Evolutionary conservation across 768 basidiomycete genomes (phyloP).

Genomic region (Exidia glandulosa): DNA sequence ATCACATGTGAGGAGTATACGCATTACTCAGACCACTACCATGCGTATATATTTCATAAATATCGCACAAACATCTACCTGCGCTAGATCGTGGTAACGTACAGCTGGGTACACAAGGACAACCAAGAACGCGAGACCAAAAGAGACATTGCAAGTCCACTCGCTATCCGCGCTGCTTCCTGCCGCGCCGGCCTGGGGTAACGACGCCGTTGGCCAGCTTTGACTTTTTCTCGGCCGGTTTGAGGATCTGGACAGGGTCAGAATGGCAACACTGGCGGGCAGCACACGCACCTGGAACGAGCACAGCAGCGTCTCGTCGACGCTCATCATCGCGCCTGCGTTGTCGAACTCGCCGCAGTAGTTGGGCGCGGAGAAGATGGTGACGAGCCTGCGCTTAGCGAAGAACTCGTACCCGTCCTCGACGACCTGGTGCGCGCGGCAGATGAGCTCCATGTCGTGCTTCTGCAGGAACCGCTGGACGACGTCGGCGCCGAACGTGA

Average conservation of each 20-base stretch:
- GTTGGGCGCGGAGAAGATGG: constrained; percentile 95
- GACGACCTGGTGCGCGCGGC: constrained; percentile 94
- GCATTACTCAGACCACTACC: too few species aligned
- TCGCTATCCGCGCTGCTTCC: not conserved
- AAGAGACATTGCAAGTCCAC: too few species aligned
- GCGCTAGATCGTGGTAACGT: too few species aligned
- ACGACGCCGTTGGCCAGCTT: constrained; percentile 30
- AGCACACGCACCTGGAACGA: constrained; percentile 94
- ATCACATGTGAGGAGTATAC: too few species aligned
- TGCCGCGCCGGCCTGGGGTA: constrained; percentile 2
- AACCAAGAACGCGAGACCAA: too few species aligned
- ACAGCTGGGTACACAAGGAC: too few species aligned
- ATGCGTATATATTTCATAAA: too few species aligned
- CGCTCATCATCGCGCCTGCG: constrained; percentile 98
- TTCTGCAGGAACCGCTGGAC: constrained; percentile 89
- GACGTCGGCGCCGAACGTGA: constrained; percentile 87
- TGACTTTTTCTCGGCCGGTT: constrained; percentile 97
- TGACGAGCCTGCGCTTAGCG: constrained; percentile 74
- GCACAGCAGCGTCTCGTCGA: constrained; percentile 92
- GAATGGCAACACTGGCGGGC: too few species aligned
- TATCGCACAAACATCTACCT: too few species aligned
- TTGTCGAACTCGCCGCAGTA: constrained; percentile 96
- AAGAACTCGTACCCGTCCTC: constrained; percentile 62
- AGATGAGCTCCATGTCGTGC: constrained; percentile 79
- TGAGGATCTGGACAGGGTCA: too few species aligned